Evolutionary conservation across 1,284 basidiomycete genomes (phyloP).

Genomic region (Sparassis latifolia): DNA sequence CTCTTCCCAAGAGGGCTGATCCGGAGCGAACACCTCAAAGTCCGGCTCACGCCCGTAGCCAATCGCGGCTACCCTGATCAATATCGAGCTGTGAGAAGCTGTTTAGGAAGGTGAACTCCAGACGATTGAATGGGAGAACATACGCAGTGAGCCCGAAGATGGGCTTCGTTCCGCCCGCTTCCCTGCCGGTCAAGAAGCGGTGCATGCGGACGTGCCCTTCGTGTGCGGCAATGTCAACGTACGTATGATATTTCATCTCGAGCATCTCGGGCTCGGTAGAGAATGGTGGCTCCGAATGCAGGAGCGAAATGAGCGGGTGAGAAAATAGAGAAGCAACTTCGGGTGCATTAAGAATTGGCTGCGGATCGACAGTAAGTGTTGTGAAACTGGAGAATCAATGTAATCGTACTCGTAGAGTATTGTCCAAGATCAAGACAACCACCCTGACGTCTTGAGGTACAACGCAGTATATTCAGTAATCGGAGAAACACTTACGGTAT

Average conservation of each 20-base stretch:
- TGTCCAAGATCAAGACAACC: constrained; percentile 75
- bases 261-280: constrained; percentile 47
- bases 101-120: background rate
- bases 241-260: constrained; percentile 63
- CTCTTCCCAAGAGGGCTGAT: constrained; percentile 44
- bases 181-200: constrained; percentile 75
- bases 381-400: background rate
- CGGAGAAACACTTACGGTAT: constrained; percentile 55
- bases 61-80: constrained; percentile 62
- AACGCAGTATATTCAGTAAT: too few species aligned
- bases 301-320: constrained; percentile 70
- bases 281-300: constrained; percentile 58
- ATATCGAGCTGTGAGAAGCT: constrained; percentile 47
- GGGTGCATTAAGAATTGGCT: constrained; percentile 73
- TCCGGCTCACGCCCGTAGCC: constrained; percentile 60
- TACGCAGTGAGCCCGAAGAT: constrained; percentile 81
- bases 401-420: constrained; percentile 47
- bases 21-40: constrained; percentile 55
- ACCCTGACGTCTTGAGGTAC: constrained; percentile 41
- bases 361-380: constrained; percentile 8
- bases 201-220: constrained; percentile 50
- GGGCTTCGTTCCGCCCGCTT: constrained; percentile 75
- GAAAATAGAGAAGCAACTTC: constrained; percentile 81
- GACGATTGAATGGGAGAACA: constrained; percentile 20
- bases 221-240: constrained; percentile 42